Percentiles rank a stretch among this genome's conserved stretches.
Evolutionary conservation across 1,139 yeast genomes (phyloP).

Genomic region (Debaryomyces udenii): DNA sequence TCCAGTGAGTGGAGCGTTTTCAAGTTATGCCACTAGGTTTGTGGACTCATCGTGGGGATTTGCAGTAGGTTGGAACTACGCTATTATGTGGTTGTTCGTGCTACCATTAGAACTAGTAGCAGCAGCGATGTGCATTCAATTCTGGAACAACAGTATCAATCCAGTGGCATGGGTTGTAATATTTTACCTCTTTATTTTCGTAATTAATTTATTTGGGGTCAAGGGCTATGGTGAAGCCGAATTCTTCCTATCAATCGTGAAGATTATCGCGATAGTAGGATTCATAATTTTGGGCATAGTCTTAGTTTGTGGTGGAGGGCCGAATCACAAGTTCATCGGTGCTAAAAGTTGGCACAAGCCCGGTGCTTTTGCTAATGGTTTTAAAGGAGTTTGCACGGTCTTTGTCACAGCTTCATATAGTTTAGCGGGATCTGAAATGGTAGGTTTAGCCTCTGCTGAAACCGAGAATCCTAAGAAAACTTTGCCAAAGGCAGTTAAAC

Average conservation of each 20-base stretch:
- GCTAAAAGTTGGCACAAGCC: constrained; percentile 62
- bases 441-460: constrained; percentile 51
- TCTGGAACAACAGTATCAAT: constrained; percentile 60
- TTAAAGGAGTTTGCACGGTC: constrained; percentile 46
- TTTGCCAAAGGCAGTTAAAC: constrained; percentile 45
- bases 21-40: constrained; percentile 69
- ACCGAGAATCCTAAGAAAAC: constrained; percentile 37
- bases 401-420: constrained; percentile 48
- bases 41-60: constrained; percentile 80
- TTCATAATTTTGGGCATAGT: constrained; percentile 66
- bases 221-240: constrained; percentile 78
- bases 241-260: constrained; percentile 59
- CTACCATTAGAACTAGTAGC: constrained; percentile 78
- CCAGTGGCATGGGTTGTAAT: constrained; percentile 68
- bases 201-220: constrained; percentile 68
- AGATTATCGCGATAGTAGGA: constrained; percentile 63
- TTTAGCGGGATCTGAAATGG: constrained; percentile 50
- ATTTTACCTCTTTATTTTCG: constrained; percentile 59
- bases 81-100: constrained; percentile 76
- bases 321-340: constrained; percentile 63
- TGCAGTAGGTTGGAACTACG: constrained; percentile 80
- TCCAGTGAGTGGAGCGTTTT: constrained; percentile 80
- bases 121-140: constrained; percentile 69
- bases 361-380: constrained; percentile 52
- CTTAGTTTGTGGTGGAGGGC: constrained; percentile 70